Evolutionary conservation across 257 asterid species (phyloP), one percentile per base, ranked within the genome.

Genomic region (Solanum pennellii): DNA sequence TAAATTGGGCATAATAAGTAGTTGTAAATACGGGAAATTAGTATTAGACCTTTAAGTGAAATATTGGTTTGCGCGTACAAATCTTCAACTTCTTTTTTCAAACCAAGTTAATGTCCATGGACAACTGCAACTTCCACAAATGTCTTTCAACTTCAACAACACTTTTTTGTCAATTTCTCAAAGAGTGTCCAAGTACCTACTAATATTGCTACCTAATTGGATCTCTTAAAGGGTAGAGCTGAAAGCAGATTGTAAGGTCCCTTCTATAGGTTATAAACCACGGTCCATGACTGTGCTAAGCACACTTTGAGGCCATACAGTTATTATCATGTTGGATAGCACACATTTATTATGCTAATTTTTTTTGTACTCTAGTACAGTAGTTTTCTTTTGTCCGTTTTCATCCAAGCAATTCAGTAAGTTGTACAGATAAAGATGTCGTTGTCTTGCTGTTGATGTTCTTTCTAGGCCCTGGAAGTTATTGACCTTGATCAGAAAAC

Each of bases 401-500:
- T 25, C 62, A 15, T 79, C 84, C 62, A 45, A 79, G 41, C n/a
- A 2, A 79, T 45, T 79, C 41, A 80, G 84, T 16, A 9, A 45
- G 41, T 49, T 47, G 41, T 29, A 29, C 66, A 20, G 25, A 18
- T 18, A 80, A 79, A 47, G 44, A 29, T 29, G 68, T 7, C 85
- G 18, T 47, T 80, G 27, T 80, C 69, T 49, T 80, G 44, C 11
- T 29, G 85, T 80, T 80, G 85, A 33, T 87, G 15, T 87, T 88
- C 82, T 80, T 69, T 87, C 75, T 87, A 96, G 99, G 99, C 99
- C 68, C 89, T 96, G 71, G 99, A 96, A 90, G 98, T 92, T 60
- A 90, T 95, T 84, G 96, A 95, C 39, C 91, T 93, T 84, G 94
- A 95, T 75, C 99, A 96, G 90, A 95, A 93, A 92, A 91, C 88